These are phyloP conservation scores for Orbilia ellipsospora DNA, from an alignment of 2,329 filamentous ascomycete species.

Conservation along the genomic window DNA sequence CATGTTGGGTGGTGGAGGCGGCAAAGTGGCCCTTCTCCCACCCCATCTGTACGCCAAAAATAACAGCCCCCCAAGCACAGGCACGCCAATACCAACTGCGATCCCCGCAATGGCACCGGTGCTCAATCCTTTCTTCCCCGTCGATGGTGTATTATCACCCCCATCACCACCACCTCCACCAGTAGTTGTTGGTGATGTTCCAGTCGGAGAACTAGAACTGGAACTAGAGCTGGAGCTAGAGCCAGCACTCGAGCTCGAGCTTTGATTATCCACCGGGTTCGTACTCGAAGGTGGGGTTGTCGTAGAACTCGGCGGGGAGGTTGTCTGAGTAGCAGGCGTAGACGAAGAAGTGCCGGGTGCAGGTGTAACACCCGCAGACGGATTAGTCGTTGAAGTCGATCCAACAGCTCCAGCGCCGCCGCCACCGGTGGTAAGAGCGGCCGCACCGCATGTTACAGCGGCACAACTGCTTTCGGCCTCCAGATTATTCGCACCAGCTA, in stretches of 20 bases:
- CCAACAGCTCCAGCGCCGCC: background rate
- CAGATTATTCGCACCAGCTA: background rate
- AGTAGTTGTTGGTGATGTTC: background rate
- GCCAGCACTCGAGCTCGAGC: background rate
- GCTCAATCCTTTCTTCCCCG: constrained; percentile 8
- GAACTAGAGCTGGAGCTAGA: background rate
- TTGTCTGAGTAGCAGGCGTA: background rate
- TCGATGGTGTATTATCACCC: background rate
- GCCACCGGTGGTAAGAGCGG: background rate
- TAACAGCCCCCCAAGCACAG: background rate
- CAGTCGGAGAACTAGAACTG: background rate
- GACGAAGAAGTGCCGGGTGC: background rate
- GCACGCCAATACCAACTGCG: constrained; percentile 21
- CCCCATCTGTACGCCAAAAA: constrained; percentile 22
- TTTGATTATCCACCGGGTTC: background rate
- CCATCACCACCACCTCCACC: background rate
- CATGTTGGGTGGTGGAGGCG: constrained; percentile 6
- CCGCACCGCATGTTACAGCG: background rate
- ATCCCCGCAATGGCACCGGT: constrained; percentile 28
- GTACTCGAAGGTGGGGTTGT: background rate
- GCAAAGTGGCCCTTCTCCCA: background rate
- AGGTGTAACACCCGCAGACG: too few relatives aligned
- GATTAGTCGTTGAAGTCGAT: too few relatives aligned
- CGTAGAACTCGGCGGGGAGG: background rate
- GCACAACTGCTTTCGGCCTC: background rate